Conservation (phyloP, 78 protist species). For the Chrysochromulina tobinii region DNA sequence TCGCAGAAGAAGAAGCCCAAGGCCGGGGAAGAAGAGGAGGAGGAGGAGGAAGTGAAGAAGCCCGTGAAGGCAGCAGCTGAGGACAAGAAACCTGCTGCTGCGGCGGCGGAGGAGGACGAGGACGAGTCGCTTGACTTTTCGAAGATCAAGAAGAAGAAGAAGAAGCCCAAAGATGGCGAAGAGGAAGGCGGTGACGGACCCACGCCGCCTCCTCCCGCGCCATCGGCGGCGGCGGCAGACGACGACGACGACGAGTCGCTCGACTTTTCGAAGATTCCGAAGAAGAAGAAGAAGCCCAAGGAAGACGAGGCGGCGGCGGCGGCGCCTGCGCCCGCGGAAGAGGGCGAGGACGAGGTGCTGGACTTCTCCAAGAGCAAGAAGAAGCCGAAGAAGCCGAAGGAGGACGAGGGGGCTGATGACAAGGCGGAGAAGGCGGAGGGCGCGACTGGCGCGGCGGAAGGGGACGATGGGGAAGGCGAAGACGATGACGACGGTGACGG, state of each 20-base stretch:
- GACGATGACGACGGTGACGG: neutral
- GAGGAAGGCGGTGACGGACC: neutral
- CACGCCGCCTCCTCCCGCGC: neutral
- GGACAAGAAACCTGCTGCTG: neutral
- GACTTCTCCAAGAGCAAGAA: neutral
- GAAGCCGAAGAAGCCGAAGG: neutral
- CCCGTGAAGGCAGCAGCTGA: too few relatives aligned
- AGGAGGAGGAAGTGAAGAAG: neutral
- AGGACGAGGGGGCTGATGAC: neutral
- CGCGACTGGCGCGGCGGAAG: neutral
- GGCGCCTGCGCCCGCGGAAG: neutral
- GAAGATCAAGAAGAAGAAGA: conserved; percentile 3
- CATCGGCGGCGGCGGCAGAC: neutral
- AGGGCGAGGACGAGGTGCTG: neutral
- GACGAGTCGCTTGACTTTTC: neutral
- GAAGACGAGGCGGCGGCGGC: neutral
- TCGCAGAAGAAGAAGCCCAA: conserved; percentile 23
- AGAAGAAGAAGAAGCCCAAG: conserved; percentile 6
- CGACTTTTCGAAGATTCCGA: neutral
- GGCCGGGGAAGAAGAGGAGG: conserved; percentile 7
- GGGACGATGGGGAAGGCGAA: neutral
- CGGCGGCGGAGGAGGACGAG: neutral
- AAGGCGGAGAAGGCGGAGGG: neutral
- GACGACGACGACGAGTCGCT: neutral
- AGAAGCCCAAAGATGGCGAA: neutral